Evolutionary conservation across 202 grass and related monocot genomes (phyloP), one percentile per base, ranked within the genome.

Genomic region (Carex arenaria): DNA sequence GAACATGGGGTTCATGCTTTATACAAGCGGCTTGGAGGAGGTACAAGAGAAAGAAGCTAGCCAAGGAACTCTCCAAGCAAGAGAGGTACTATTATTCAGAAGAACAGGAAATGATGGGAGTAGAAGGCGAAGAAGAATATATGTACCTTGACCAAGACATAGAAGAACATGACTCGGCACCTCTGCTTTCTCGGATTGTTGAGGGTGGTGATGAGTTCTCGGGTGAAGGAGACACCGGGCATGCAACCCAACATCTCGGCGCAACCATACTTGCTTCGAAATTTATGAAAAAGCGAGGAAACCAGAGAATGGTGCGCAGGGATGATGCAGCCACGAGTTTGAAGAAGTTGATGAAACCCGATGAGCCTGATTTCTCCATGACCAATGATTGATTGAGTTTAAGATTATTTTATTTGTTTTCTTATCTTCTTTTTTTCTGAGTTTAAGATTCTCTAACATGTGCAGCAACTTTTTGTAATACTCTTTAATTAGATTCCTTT

Each of bases 1-100:
- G 95, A 19, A 94, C 92, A 63, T 97, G 92, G 95, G 95, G 90
- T 10, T 87, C 95, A 0, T 93, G 92, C 80, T 94, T 97, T 73
- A 84, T 97, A 51, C 95, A 97, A 85, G 89, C 92, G 4, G 92
- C 92, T 1, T 97, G 94, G 91, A 26, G 94, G 17, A 61, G 91
- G 38, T 90, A 89, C 91, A 94, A 90, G 73, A 93, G 85, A 86
- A 81, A 90, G 57, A 93, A 89, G 84, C 84, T 97, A 45, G 89
- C 89, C 43, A 93, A 31, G 89, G 89, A 97, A 85, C 85, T 91
- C 61, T 82, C 76, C 45, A 79, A 79, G 64, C 90, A 90, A 82
- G 94, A 92, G 77, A 85, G 62, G 36, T 77, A 87, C 52, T 90
- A 67, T 78, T 88, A 81, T 38, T 68, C 77, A 17, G 71, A 66